These are phyloP conservation scores for Lecanicillium sp. DNA, from an alignment of 2,329 filamentous ascomycete species.

Conservation along the genomic window DNA sequence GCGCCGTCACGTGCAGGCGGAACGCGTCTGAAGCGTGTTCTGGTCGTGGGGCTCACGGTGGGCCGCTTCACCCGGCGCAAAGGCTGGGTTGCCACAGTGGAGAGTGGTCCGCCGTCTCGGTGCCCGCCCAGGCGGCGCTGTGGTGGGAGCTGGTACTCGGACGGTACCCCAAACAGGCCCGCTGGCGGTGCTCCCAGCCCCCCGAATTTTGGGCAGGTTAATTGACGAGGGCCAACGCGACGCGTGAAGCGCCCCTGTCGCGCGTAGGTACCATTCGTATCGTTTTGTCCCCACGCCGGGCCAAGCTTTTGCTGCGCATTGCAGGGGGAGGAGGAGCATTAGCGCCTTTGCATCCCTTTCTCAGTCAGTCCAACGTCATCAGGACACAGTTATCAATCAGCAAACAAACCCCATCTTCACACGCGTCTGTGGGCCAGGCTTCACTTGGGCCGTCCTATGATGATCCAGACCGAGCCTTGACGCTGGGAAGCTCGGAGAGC, in stretches of 20 bases:
- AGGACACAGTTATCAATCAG: slow-evolving; percentile 22
- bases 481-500: slow-evolving; percentile 16
- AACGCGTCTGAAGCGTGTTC: slow-evolving; percentile 27
- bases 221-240: slow-evolving; percentile 7
- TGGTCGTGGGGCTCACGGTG: slow-evolving; percentile 11
- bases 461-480: slow-evolving; percentile 3
- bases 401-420: slow-evolving; percentile 16
- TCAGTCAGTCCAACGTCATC: slow-evolving; percentile 15
- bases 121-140: too few species aligned
- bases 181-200: slow-evolving; percentile 11
- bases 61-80: slow-evolving; percentile 16
- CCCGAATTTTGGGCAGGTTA: too few species aligned
- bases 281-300: not conserved
- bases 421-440: slow-evolving; percentile 15
- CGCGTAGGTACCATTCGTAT: slow-evolving; percentile 13
- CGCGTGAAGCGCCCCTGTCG: slow-evolving; percentile 15
- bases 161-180: slow-evolving; percentile 10
- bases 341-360: slow-evolving; percentile 9
- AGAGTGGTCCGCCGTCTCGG: too few species aligned
- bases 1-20: slow-evolving; percentile 29
- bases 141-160: slow-evolving; percentile 6
- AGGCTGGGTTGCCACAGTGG: slow-evolving; percentile 7
- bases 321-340: too few species aligned
- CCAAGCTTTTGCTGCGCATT: slow-evolving; percentile 5
- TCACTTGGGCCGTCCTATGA: slow-evolving; percentile 8